Base-by-base conservation (phyloP, 441 rosid species). In the Euphorbia schlechtendalii region DNA sequence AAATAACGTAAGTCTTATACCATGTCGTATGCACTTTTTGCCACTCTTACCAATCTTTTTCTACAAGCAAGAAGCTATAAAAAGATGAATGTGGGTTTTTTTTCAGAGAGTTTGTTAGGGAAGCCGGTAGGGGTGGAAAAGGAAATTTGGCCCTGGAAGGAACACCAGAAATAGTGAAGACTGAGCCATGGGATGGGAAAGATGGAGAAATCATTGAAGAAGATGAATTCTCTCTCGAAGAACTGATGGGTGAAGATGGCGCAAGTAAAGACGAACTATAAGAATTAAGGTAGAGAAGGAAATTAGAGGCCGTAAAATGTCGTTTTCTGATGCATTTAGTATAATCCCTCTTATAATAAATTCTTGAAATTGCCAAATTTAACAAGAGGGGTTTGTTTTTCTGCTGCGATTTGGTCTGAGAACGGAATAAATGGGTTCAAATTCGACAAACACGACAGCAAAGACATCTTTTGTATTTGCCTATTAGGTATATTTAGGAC, bases 171-270 rank as follows among this genome's bases (percentile, higher is more conserved):
- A 81, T 89, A 6, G 77, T 58, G 41, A 80, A 71, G 76, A 78
- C 83, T 0, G 94, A 91, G 67, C 84, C 92, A 17, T 94, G 99
- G 99, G 96, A 94, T 43, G 96, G 98, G 32, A 89, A 94, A 76
- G 99, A 94, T 32, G 99, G 99, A 56, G 79, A 84, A 73, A 65
- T 89, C 49, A 46, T 85, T 0, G 98, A 94, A 75, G 99, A 86
- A 77, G 96, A 89, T 55, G 98, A 94, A 71, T 91, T 94, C 74
- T 91, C 99, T n/a, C 96, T 94, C 15, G 99, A 94, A 43, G 99
- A 94, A 69, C 84, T 94, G 61, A 94, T 94, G 99, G 90, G 86
- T 27, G 94, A 82, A 46, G 90, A 77, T 46, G 81, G 58, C 56
- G 90, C 62, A 41, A 69, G 36, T 56, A 71, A 68, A 24, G 75